Evolutionary conservation across 2,329 filamentous ascomycete genomes (phyloP).

Genomic region (Elsinoe australis): DNA sequence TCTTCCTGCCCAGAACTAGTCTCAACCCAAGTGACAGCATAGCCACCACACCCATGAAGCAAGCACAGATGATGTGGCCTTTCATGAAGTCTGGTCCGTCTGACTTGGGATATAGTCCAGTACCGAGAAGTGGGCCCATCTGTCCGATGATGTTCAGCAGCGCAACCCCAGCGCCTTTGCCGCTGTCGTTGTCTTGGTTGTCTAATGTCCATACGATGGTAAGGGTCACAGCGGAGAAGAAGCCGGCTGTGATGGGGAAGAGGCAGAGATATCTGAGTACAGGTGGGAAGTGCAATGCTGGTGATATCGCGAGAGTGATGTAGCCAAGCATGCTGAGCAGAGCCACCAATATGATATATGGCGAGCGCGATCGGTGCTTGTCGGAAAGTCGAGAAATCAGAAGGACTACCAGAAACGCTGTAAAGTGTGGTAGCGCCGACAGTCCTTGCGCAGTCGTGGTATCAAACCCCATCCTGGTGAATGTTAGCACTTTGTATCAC

Average conservation of each 20-base stretch:
- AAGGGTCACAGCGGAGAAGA: constrained; percentile 76
- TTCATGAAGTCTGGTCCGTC: constrained; percentile 44
- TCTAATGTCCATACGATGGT: constrained; percentile 86
- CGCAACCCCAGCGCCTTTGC: constrained; percentile 68
- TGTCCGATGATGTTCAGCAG: constrained; percentile 79
- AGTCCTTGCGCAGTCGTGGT: constrained; percentile 64
- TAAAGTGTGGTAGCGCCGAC: constrained; percentile 71
- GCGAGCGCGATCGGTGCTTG: constrained; percentile 52
- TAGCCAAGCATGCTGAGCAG: constrained; percentile 54
- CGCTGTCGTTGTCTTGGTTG: constrained; percentile 63
- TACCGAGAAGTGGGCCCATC: constrained; percentile 58
- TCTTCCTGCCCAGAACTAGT: constrained; percentile 32
- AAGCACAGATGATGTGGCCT: constrained; percentile 46
- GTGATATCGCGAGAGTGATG: constrained; percentile 40
- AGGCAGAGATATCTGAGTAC: constrained; percentile 61
- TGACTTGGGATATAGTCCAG: constrained; percentile 45
- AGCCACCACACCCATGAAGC: constrained; percentile 43
- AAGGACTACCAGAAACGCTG: constrained; percentile 65
- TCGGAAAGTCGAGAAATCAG: constrained; percentile 67
- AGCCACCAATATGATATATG: constrained; percentile 62
- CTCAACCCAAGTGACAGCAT: constrained; percentile 39
- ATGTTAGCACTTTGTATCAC: constrained; percentile 20
- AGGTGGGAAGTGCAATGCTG: constrained; percentile 26
- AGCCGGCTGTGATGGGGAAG: constrained; percentile 70
- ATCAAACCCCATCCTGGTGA: constrained; percentile 59